These are phyloP conservation scores for Platanus orientalis DNA, from an alignment of 164 flowering plant genomes.

Conservation along the genomic window DNA sequence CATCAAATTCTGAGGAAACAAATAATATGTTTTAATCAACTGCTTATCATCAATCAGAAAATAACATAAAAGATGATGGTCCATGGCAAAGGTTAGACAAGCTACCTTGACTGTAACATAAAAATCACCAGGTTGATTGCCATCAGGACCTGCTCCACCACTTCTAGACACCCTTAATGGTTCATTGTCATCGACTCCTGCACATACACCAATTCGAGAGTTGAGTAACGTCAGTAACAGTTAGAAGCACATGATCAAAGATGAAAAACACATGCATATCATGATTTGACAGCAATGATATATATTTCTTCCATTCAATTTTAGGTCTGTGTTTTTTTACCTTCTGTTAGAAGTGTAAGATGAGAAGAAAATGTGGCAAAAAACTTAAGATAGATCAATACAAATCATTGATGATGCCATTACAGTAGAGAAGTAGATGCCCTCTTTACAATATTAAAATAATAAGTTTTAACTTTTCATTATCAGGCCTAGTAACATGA, in stretches of 20 bases:
- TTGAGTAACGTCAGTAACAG: neutral
- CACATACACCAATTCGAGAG: conserved; percentile 10
- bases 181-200: conserved; percentile 85
- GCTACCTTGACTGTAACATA: conserved; percentile 70
- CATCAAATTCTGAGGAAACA: neutral
- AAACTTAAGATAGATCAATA: no score
- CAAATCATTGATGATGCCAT: no score
- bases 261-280: neutral
- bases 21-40: neutral
- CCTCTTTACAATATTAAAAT: no score
- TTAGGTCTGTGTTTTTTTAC: no score
- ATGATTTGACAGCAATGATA: neutral
- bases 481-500: no score
- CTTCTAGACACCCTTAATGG: conserved; percentile 52
- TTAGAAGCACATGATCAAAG: neutral
- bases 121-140: conserved; percentile 91
- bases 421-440: no score
- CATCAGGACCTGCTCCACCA: conserved; percentile 98
- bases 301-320: neutral
- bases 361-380: no score
- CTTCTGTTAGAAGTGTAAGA: no score
- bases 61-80: neutral
- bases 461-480: no score
- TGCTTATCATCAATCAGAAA: neutral
- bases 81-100: conserved; percentile 7